phyloP scores from a whole-genome alignment of 2,329 filamentous ascomycete genomes.

The Fusarium piperis region DNA sequence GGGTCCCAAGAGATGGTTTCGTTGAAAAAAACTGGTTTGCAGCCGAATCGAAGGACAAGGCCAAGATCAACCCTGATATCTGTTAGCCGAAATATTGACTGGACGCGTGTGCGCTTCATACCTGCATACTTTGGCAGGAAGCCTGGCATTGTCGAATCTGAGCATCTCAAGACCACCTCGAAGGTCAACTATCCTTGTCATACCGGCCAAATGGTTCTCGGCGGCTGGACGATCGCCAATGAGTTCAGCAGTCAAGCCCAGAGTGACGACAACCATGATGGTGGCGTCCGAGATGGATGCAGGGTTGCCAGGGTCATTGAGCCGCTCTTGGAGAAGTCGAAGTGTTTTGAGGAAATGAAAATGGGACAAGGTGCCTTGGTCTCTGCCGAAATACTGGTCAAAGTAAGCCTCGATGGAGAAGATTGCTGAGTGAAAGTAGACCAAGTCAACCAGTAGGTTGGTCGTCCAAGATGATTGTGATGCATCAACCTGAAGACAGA shows the following conservation, averaged over 20 bases:
- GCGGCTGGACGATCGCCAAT: conserved; percentile 17
- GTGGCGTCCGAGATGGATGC: conserved; percentile 21
- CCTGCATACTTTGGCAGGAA: conserved; percentile 37
- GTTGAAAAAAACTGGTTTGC: conserved; percentile 17
- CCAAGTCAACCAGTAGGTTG: conserved; percentile 18
- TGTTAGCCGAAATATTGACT: neutral
- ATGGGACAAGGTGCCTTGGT: conserved; percentile 7
- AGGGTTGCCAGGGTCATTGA: neutral
- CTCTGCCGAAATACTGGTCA: conserved; percentile 1
- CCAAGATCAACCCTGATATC: conserved; percentile 24
- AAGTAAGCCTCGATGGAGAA: conserved; percentile 27
- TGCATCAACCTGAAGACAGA: conserved; percentile 27
- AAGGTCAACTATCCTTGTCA: conserved; percentile 29
- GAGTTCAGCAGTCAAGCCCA: conserved; percentile 23
- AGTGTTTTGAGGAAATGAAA: conserved; percentile 35
- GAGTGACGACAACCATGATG: conserved; percentile 27
- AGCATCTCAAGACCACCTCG: conserved; percentile 29
- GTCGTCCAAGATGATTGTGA: conserved; percentile 28
- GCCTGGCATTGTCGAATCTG: conserved; percentile 23
- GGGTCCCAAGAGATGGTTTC: conserved; percentile 25
- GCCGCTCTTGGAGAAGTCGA: conserved; percentile 23
- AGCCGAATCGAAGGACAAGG: conserved; percentile 19
- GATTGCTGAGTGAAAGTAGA: conserved; percentile 31
- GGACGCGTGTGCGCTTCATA: neutral
- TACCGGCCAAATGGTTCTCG: conserved; percentile 25